Evolutionary conservation across 306 rosid genomes (phyloP).

Genomic region (Neltuma alba): DNA sequence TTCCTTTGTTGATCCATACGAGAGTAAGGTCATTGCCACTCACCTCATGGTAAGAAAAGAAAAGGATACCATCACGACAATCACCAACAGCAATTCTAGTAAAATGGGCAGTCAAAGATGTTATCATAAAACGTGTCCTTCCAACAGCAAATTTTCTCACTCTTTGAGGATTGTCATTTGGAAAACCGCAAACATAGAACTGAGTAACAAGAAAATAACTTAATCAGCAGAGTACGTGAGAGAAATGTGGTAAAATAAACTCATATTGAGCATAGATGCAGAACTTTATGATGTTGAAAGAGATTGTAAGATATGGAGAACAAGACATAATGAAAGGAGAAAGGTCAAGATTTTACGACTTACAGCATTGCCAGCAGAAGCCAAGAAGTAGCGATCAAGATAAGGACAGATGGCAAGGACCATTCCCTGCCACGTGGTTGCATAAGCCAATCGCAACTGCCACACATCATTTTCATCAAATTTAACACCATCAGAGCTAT

Average conservation of each 20-base stretch:
- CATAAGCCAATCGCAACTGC: slow-evolving; percentile 77
- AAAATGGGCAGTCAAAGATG: slow-evolving; percentile 78
- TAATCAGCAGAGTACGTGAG: slow-evolving; percentile 32
- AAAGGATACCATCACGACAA: slow-evolving; percentile 90
- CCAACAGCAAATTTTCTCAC: slow-evolving; percentile 68
- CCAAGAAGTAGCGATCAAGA: slow-evolving; percentile 93
- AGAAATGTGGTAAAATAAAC: background rate
- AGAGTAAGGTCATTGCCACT: slow-evolving; percentile 34
- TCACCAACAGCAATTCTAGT: slow-evolving; percentile 94
- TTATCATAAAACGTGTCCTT: slow-evolving; percentile 73
- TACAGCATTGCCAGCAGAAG: slow-evolving; percentile 87
- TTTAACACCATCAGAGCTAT: slow-evolving; percentile 83
- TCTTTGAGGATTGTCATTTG: slow-evolving; percentile 73
- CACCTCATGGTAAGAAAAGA: slow-evolving; percentile 86
- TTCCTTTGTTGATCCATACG: background rate
- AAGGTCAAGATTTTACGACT: slow-evolving; percentile 41
- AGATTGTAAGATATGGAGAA: slow-evolving; percentile 1
- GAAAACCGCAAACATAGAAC: slow-evolving; percentile 90
- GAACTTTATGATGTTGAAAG: slow-evolving; percentile 23
- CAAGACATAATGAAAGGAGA: slow-evolving; percentile 18
- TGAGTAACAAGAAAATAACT: slow-evolving; percentile 49
- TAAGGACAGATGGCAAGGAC: slow-evolving; percentile 85
- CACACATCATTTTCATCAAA: slow-evolving; percentile 88
- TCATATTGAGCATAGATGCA: background rate
- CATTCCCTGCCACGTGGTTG: slow-evolving; percentile 71